These are phyloP conservation scores for Capsicum rhomboideum DNA, from an alignment of 257 asterid species.

Conservation along the genomic window DNA sequence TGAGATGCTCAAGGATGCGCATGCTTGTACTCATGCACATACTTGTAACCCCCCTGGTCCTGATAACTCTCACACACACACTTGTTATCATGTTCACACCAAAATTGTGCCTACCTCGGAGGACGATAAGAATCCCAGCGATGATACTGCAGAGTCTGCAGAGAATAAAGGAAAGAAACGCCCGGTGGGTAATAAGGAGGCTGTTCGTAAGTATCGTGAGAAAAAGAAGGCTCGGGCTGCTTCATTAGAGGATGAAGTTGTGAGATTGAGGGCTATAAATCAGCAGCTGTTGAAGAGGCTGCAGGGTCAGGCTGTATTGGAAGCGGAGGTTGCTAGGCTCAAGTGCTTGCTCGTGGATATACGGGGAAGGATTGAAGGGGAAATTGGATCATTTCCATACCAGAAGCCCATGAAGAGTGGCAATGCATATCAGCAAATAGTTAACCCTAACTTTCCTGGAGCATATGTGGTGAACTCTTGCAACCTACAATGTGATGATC, in stretches of 20 bases:
- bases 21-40: slow-evolving; percentile 80
- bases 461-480: slow-evolving; percentile 72
- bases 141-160: slow-evolving; percentile 85
- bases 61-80: slow-evolving; percentile 64
- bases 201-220: slow-evolving; percentile 95
- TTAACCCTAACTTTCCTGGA: slow-evolving; percentile 41
- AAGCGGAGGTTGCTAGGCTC: slow-evolving; percentile 89
- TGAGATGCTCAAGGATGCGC: slow-evolving; percentile 37
- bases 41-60: slow-evolving; percentile 97
- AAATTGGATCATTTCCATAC: slow-evolving; percentile 91
- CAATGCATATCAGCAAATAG: slow-evolving; percentile 32
- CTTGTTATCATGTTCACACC: slow-evolving; percentile 93
- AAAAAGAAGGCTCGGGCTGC: slow-evolving; percentile 93
- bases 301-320: slow-evolving; percentile 77
- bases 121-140: slow-evolving; percentile 50
- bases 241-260: slow-evolving; percentile 82
- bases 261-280: slow-evolving; percentile 63
- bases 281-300: slow-evolving; percentile 87
- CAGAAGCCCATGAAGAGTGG: slow-evolving; percentile 62
- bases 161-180: slow-evolving; percentile 67
- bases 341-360: slow-evolving; percentile 95
- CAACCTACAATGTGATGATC: slow-evolving; percentile 67
- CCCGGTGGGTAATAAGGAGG: slow-evolving; percentile 84
- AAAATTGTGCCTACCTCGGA: slow-evolving; percentile 70
- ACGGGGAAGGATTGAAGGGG: slow-evolving; percentile 95